phyloP scores from a whole-genome alignment of 768 basidiomycete genomes.

The Mycena maculata region DNA sequence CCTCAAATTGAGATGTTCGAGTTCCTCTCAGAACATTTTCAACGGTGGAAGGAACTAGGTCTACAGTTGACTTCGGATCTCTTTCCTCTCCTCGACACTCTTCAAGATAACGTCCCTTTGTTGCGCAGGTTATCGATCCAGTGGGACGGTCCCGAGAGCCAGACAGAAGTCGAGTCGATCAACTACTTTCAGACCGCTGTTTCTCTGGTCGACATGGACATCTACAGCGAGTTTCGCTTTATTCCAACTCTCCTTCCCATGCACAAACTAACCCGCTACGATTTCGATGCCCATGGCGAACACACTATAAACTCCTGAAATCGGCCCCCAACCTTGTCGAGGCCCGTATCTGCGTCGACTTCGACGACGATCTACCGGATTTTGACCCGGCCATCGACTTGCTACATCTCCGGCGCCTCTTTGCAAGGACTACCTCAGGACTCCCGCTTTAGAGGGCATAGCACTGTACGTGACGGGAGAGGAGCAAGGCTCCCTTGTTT shows the following conservation, averaged over 20 bases:
- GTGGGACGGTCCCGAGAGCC: neutral
- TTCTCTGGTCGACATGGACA: neutral
- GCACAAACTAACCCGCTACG: neutral
- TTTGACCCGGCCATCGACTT: neutral
- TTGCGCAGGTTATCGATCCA: neutral
- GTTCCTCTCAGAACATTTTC: neutral
- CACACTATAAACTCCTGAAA: neutral
- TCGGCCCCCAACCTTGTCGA: constrained; percentile 1
- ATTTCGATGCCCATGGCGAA: neutral
- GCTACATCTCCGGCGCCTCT: neutral
- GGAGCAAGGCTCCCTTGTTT: too few species aligned
- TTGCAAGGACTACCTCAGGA: neutral
- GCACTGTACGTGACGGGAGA: neutral
- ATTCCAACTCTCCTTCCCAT: neutral
- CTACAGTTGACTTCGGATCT: neutral
- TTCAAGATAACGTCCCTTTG: neutral
- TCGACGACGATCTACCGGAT: neutral
- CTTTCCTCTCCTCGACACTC: neutral
- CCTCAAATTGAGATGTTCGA: neutral
- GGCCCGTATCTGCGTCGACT: neutral
- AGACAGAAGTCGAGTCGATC: neutral
- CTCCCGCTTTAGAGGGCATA: neutral
- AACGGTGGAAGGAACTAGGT: neutral
- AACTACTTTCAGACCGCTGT: neutral
- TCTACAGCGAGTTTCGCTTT: neutral